Evolutionary conservation across 2,329 filamentous ascomycete species (phyloP).

Genomic region (Chaetomiaceae sp.): DNA sequence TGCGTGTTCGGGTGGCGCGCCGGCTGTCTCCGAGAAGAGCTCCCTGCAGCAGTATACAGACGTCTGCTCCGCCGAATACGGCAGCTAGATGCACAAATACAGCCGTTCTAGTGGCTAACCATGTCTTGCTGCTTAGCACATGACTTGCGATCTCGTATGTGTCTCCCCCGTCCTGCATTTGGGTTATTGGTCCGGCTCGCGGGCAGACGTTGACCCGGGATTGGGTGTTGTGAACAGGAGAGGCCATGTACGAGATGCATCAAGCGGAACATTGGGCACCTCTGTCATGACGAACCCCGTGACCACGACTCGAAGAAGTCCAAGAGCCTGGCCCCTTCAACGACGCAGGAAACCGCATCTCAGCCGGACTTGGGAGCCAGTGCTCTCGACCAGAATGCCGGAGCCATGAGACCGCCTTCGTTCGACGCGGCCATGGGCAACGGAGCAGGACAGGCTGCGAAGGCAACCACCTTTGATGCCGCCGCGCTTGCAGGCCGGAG

Average conservation of each 20-base stretch:
- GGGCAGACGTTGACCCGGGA: conserved; percentile 31
- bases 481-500: conserved; percentile 43
- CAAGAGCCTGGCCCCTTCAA: conserved; percentile 59
- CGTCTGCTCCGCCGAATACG: conserved; percentile 16
- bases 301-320: conserved; percentile 76
- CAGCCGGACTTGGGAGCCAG: conserved; percentile 50
- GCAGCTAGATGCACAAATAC: conserved; percentile 20
- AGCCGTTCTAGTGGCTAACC: conserved; percentile 41
- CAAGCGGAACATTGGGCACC: conserved; percentile 96
- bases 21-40: conserved; percentile 12
- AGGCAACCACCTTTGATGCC: conserved; percentile 41
- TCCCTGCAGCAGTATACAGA: conserved; percentile 19
- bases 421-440: conserved; percentile 37
- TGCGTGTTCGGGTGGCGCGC: conserved; percentile 2
- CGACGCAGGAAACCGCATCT: conserved; percentile 57
- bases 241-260: conserved; percentile 96
- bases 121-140: conserved; percentile 59
- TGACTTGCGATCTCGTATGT: conserved; percentile 88
- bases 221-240: conserved; percentile 54
- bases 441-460: conserved; percentile 37
- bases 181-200: conserved; percentile 20
- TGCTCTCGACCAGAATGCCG: conserved; percentile 51
- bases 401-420: conserved; percentile 52
- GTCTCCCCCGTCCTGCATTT: conserved; percentile 24
- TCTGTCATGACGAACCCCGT: conserved; percentile 96